A percentile compares a stretch with the other conserved stretches of the same genome.
phyloP scores from a whole-genome alignment of 306 rosid species.

The Nissolia schottii region DNA sequence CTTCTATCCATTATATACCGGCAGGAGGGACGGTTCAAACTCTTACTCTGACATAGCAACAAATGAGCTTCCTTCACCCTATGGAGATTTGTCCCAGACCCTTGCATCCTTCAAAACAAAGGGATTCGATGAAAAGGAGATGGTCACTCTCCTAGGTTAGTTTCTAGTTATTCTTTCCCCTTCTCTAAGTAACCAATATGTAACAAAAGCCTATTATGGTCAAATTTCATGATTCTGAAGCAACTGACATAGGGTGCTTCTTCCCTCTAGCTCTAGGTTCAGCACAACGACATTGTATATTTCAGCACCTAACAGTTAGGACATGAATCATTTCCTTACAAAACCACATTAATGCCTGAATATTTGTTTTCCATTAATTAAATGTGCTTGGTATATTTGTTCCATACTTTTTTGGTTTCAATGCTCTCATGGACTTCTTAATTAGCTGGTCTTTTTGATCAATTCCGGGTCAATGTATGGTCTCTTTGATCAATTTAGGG shows the following conservation, averaged over 20 bases:
- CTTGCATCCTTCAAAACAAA: slow-evolving; percentile 31
- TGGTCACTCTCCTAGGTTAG: slow-evolving; percentile 33
- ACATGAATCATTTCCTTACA: background rate
- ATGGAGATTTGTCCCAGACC: slow-evolving; percentile 17
- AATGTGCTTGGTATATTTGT: background rate
- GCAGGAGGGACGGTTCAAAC: slow-evolving; percentile 32
- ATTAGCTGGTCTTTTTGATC: background rate
- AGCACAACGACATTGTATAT: background rate
- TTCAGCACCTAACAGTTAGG: background rate
- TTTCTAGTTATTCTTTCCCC: background rate
- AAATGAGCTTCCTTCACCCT: slow-evolving; percentile 35
- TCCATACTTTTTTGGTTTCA: background rate
- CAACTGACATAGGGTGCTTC: background rate
- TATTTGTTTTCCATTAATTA: background rate
- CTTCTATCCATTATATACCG: slow-evolving; percentile 33
- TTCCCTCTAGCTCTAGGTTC: background rate
- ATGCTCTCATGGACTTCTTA: background rate
- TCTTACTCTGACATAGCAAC: slow-evolving; percentile 28
- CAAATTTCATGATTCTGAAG: background rate
- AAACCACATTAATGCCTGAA: background rate
- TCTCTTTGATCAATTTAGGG: background rate
- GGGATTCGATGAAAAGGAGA: slow-evolving; percentile 40
- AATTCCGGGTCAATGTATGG: background rate
- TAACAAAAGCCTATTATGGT: background rate
- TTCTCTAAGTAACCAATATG: background rate